Base-by-base conservation (phyloP, 2,329 filamentous ascomycete genomes). In the Colletotrichum sp. region DNA sequence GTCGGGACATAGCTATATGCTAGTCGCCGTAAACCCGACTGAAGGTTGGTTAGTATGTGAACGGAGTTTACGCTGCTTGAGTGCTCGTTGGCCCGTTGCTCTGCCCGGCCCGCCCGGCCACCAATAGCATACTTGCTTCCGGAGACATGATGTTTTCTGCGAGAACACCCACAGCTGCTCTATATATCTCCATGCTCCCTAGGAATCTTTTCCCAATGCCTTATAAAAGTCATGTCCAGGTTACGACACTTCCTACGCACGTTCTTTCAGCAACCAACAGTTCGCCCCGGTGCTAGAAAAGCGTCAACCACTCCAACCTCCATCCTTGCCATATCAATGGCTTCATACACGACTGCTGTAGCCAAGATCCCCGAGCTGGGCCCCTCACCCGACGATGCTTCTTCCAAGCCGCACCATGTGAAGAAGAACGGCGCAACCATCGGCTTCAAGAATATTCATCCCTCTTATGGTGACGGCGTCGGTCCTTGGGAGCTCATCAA, bases 391-490 rank as follows among this genome's bases (percentile, higher is more conserved):
- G 83, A 87, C 3, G 85, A 87, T 34, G 88, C 87, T 32, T 78
- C 81, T n/a, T 79, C 82, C 26, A 87, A 88, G 71, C 83, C 87
- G 24, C 89, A 91, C 77, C 88, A 91, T 75, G 80, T 90, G 66
- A 82, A 86, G 73, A 83, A 82, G 66, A 77, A 83, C 56, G 88
- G 88, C 56, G 79, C 76, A 28, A 77, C 85, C 24, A 80, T 85
- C 62, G 84, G 85, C 75, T 91, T 91, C 80, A 83, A 83, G 73
- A 91, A 91, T 76, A 86, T 87, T 0, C 86, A 91, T 67, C 85
- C 88, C n/a, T 91, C 89, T 0, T 88, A 82, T 71, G 79, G 76
- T 5, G 65, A 78, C 10, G 64, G 70, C 24, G 76, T 76, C 3
- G 65, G 76, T 18, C 56, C 77, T 1, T 70, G 76, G 26, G 79